phyloP scores from a whole-genome alignment of 371 early-diverging fungal species.

The Dichotomocladium elegans region DNA sequence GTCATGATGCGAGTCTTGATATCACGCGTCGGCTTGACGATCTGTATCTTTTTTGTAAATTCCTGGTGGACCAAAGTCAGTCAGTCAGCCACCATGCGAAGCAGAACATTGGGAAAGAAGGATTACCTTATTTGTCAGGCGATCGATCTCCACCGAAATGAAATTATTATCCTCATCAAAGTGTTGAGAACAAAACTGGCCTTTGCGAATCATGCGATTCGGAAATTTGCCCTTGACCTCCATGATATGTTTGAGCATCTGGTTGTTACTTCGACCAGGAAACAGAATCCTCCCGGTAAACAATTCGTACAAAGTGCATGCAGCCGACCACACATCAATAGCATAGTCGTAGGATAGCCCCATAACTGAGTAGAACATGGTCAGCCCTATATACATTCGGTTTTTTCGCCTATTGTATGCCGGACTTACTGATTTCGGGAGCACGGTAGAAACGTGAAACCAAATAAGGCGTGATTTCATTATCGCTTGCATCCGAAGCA shows the following conservation, averaged over 20 bases:
- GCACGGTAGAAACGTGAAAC: constrained; percentile 98
- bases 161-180: constrained; percentile 81
- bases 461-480: constrained; percentile 92
- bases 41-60: constrained; percentile 57
- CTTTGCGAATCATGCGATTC: constrained; percentile 77
- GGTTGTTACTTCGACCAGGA: constrained; percentile 92
- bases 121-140: constrained; percentile 61
- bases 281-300: constrained; percentile 93
- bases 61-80: constrained; percentile 33
- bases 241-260: constrained; percentile 94
- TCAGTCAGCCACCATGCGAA: not conserved
- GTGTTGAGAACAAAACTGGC: constrained; percentile 75
- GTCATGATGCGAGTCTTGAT: constrained; percentile 65
- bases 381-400: not conserved
- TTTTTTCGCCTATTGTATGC: not conserved
- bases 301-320: constrained; percentile 96
- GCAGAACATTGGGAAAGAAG: not conserved
- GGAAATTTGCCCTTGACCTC: constrained; percentile 89
- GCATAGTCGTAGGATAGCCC: constrained; percentile 84
- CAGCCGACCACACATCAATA: constrained; percentile 98
- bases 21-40: constrained; percentile 69
- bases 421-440: constrained; percentile 91
- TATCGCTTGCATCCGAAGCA: constrained; percentile 82
- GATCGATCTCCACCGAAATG: constrained; percentile 64
- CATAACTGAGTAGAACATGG: constrained; percentile 52